phyloP scores from a whole-genome alignment of 768 basidiomycete species.

The Hortiboletus flavorubellus region DNA sequence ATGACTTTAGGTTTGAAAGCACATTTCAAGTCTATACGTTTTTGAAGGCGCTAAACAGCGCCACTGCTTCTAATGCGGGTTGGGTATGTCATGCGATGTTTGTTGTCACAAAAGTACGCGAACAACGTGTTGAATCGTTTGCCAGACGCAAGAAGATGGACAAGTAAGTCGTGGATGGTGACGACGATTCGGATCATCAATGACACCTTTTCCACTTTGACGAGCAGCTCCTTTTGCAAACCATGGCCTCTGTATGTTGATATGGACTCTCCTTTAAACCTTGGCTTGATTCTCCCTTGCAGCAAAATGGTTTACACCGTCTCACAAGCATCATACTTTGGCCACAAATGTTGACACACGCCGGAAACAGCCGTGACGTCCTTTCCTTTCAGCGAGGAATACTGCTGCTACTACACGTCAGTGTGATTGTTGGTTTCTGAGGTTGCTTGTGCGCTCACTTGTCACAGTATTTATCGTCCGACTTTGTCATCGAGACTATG shows the following conservation, averaged over 20 bases:
- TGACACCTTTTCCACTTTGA: background rate
- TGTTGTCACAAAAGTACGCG: background rate
- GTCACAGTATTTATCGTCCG: constrained; percentile 54
- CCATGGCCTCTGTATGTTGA: constrained; percentile 36
- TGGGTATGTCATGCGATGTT: constrained; percentile 38
- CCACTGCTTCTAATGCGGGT: constrained; percentile 33
- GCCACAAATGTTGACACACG: constrained; percentile 37
- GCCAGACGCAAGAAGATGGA: constrained; percentile 46
- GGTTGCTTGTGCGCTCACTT: background rate
- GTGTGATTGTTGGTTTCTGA: background rate
- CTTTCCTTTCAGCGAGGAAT: constrained; percentile 62
- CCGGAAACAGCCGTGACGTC: constrained; percentile 31
- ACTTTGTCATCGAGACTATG: constrained; percentile 56
- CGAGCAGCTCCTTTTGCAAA: constrained; percentile 38
- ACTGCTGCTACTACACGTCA: constrained; percentile 50
- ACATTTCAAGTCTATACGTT: constrained; percentile 48
- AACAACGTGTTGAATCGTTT: background rate
- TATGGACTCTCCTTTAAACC: accelerated
- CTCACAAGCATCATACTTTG: constrained; percentile 51
- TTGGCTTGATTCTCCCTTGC: background rate
- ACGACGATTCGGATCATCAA: background rate
- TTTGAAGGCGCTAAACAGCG: constrained; percentile 34
- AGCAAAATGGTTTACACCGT: constrained; percentile 51
- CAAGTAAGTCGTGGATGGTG: constrained; percentile 37
- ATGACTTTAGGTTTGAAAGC: constrained; percentile 41